Conservation (phyloP, 2,329 filamentous ascomycete genomes). For the Metarhizium brunneum region DNA sequence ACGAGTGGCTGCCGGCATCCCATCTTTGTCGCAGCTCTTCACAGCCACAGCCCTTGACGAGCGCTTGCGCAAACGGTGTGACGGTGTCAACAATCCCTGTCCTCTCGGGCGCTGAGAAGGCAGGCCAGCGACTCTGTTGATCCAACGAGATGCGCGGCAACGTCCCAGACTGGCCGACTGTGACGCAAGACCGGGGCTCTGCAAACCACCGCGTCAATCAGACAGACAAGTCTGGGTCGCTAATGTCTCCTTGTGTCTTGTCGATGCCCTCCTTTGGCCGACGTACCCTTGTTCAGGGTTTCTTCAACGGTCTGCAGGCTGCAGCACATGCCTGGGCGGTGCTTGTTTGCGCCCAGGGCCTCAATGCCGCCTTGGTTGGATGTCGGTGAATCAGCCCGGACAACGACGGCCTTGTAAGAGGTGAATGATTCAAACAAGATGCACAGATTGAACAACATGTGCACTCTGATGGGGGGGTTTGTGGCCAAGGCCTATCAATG, state of each 20-base stretch:
- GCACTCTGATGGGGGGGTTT: too few species aligned
- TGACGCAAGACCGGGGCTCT: neutral
- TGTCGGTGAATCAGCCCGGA: neutral
- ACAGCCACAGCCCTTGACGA: neutral
- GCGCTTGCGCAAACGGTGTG: neutral
- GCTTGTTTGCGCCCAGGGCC: neutral
- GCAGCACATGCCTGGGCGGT: neutral
- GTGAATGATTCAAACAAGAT: neutral
- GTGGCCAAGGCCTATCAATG: neutral
- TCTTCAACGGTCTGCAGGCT: neutral
- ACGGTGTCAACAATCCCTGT: too few species aligned
- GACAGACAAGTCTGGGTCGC: neutral
- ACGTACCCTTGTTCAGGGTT: neutral
- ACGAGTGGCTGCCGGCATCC: neutral
- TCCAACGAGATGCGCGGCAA: neutral
- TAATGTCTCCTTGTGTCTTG: neutral
- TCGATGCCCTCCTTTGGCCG: neutral
- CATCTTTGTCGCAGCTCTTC: neutral
- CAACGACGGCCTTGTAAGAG: neutral
- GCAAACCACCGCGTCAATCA: neutral
- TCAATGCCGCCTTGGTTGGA: neutral
- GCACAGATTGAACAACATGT: neutral
- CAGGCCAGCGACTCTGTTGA: neutral
- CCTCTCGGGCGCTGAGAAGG: too few species aligned
- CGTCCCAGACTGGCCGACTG: neutral